Percentiles rank a stretch among this genome's conserved stretches.
Conservation (phyloP, 2,329 filamentous ascomycete species). For the Trichoderma cornu-damae region DNA sequence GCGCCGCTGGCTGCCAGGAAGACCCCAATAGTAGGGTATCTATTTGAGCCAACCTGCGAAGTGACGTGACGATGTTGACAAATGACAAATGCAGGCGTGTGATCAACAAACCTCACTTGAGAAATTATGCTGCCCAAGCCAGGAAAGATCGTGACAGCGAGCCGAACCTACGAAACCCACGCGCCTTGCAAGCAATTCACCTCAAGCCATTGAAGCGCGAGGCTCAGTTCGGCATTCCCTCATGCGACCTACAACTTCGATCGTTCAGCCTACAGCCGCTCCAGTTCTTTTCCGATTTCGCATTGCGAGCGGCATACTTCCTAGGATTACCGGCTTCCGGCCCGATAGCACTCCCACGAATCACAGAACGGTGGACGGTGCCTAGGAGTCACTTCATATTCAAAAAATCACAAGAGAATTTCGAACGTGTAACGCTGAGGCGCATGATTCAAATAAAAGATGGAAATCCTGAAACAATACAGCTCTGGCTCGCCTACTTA, state of each 20-base stretch:
- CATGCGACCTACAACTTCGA: slow-evolving; percentile 86
- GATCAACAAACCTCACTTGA: neutral
- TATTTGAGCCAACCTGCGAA: neutral
- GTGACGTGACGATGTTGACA: neutral
- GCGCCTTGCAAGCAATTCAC: slow-evolving; percentile 79
- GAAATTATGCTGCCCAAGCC: neutral
- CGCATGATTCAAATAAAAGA: slow-evolving; percentile 89
- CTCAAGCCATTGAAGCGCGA: slow-evolving; percentile 74
- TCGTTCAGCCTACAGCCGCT: slow-evolving; percentile 87
- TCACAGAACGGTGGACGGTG: slow-evolving; percentile 91
- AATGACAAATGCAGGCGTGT: neutral
- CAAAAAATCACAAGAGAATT: slow-evolving; percentile 98
- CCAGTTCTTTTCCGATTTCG: slow-evolving; percentile 93
- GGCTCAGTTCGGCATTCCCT: slow-evolving; percentile 70
- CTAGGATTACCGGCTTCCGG: slow-evolving; percentile 80
- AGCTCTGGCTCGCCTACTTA: slow-evolving; percentile 88
- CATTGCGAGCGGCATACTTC: slow-evolving; percentile 90
- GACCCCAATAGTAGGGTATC: slow-evolving; percentile 9
- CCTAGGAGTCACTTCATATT: slow-evolving; percentile 84
- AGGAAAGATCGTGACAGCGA: neutral
- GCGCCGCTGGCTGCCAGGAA: slow-evolving; percentile 7
- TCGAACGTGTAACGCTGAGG: slow-evolving; percentile 82
- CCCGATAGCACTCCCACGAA: slow-evolving; percentile 77
- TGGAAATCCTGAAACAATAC: slow-evolving; percentile 80
- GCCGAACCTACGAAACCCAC: slow-evolving; percentile 54